Base-by-base conservation (phyloP, 2,329 filamentous ascomycete genomes). In the Colletotrichum liriopes region DNA sequence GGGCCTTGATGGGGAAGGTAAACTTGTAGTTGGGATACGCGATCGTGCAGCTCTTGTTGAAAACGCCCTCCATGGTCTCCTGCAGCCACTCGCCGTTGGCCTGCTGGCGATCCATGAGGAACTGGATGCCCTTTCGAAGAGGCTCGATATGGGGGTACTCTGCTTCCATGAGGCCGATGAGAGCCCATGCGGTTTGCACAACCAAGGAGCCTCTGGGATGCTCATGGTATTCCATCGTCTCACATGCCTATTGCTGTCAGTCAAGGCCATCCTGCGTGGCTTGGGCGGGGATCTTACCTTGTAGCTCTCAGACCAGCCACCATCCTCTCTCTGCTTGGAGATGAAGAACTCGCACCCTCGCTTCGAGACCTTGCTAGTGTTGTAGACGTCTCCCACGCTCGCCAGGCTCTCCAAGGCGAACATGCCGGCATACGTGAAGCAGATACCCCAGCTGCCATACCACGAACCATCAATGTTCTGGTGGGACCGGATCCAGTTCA, bases 11-110 rank as follows among this genome's bases (percentile, higher is more conserved):
- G 1, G 96, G 92, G 83, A 98, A 99, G 71, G 93, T 93, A 81
- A 98, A 96, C 86, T 98, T 99, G 87, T 99, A 99, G 86, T 99
- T 99, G 54, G 96, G 96, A 79, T 99, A 99, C 0, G 94, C 96
- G 75, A 99, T 99, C 94, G 98, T 98, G 87, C 96, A 98, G 78
- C 92, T 96, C 86, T 98, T 98, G 84, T 99, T 99, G 84, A 99
- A 99, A 14, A 99, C 96, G 2, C 96, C 96, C 82, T 99, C 96
- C 77, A 99, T 98, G 0, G 93, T 92, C 82, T 98, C 96, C 80
- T 98, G 95, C 76, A 93, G 81, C 96, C 96, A 99, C 84, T 98
- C 95, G 43, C 96, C 96, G 79, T 98, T 98, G 3, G 86, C 80
- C 81, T 94, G 92, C 84, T 99, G 96, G 60, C 96, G 89, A 39